Base-by-base conservation (phyloP, 2,329 filamentous ascomycete species). In the Clathrospora elynae region DNA sequence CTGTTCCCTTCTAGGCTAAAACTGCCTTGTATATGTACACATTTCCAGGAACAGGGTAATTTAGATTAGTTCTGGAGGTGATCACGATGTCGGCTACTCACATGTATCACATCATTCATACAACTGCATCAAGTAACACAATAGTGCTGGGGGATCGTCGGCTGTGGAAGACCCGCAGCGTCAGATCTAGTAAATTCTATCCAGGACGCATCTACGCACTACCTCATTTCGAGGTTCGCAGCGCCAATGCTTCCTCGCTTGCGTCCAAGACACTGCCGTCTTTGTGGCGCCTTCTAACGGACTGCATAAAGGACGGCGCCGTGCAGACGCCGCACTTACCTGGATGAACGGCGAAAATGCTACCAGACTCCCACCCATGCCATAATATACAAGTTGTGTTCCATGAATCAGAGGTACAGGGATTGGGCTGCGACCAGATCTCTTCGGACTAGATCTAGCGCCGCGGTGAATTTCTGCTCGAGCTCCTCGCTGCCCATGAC, bases 401-500 rank as follows among this genome's bases (percentile, higher is more conserved):
- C 36, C 31, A 49, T 39, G n/a, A 23, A 46, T 60, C 49, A 72
- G 38, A 96, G 78, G 68, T 96, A 97, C 71, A 97, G 76, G 61
- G 88, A 95, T 76, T 96, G 91, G 33, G 92, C 90, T 16, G 92
- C 90, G 46, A 99, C 92, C 68, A 99, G 91, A 69, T 97, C 93
- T 63, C 93, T 82, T 71, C 89, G 83, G 40, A 97, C 87, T 80
- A 95, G 93, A 45, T 80, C 78, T 58, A 99, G 75, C 49, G 89
- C 87, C 57, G 84, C 81, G 64, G 96, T 91, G 66, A 99, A 99
- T 74, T 96, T 96, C 67, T 85, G 81, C 64, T 91, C 87, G 42
- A 99, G 77, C 62, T 97, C 93, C 50, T 95, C 90, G 68, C 88
- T 96, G 62, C 93, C 93, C 93, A 99, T 99, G 51, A 96, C 92